A percentile compares a stretch with the other conserved stretches of the same genome.
These are phyloP conservation scores for Fraxinus velutina DNA, from an alignment of 305 asterid species.

Conservation along the genomic window DNA sequence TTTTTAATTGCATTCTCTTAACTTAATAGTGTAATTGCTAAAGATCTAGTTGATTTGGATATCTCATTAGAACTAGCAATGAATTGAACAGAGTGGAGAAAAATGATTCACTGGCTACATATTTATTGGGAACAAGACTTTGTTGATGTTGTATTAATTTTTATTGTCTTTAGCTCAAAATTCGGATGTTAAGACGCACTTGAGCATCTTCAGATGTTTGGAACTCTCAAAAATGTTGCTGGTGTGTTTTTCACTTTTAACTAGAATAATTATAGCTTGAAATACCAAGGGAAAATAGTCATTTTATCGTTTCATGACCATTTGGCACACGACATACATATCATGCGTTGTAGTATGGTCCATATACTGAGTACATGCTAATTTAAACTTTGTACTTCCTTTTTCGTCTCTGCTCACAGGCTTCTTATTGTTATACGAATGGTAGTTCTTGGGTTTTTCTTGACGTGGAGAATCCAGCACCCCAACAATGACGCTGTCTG, in stretches of 20 bases:
- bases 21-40: background rate
- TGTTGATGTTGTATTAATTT: background rate
- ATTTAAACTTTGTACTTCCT: constrained; percentile 8
- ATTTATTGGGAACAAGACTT: background rate
- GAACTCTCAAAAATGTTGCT: background rate
- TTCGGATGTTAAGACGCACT: background rate
- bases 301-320: background rate
- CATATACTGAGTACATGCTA: constrained; percentile 21
- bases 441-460: constrained; percentile 60
- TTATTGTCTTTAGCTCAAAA: background rate
- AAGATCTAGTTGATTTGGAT: background rate
- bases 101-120: background rate
- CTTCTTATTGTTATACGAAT: constrained; percentile 52
- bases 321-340: background rate
- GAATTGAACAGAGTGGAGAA: background rate
- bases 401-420: constrained; percentile 31
- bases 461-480: constrained; percentile 57
- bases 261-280: background rate
- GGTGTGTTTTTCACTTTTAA: background rate
- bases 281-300: background rate
- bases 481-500: constrained; percentile 67
- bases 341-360: background rate
- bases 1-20: background rate
- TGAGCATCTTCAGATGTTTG: background rate
- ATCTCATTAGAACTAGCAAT: background rate